Base-by-base conservation (phyloP, 306 rosid genomes). In the Pyrus bretschneideri region DNA sequence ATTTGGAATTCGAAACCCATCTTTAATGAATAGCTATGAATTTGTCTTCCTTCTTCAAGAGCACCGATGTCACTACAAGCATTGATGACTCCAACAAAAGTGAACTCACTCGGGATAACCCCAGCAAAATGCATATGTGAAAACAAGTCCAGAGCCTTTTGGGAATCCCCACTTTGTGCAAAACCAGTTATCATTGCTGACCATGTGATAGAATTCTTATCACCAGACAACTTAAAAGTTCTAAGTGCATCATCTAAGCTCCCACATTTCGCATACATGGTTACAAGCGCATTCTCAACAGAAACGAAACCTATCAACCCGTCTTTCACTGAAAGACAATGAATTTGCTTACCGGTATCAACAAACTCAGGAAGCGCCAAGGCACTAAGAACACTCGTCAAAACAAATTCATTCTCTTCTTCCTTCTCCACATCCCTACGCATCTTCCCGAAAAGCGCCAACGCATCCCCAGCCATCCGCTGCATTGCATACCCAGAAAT, bases 221-320 rank as follows among this genome's bases (percentile, higher is more conserved):
- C 82, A 61, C 93, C 88, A 0, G 81, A 84, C 57, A 80, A 29
- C 30, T 87, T 76, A 73, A 93, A 93, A 74, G 89, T 90, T 68
- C 44, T 69, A 38, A 91, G 82, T 3, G 97, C 97, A 79, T 89
- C 89, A 73, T 89, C 96, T 73, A 89, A 84, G 70, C 83, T 84
- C 73, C 91, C 93, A 80, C 98, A 91, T 79, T 87, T 93, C 1
- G 79, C 90, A 86, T 91, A 93, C 93, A 93, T 89, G 0, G 97
- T 86, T 65, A 93, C 97, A 59, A 91, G 87, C 54, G 98, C 90
- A 69, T 93, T 91, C 1, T 87, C 87, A 15, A 87, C 93, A 22
- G 96, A 90, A 22, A 85, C 83, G 81, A 93, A 71, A 18, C 63
- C 77, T 10, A 87, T 55, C 87, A 88, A 80, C 71, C 98, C 97